Percentiles rank a stretch among this genome's conserved stretches.
Evolutionary conservation across 2,329 filamentous ascomycete genomes (phyloP).

Genomic region (Fusarium sp.): DNA sequence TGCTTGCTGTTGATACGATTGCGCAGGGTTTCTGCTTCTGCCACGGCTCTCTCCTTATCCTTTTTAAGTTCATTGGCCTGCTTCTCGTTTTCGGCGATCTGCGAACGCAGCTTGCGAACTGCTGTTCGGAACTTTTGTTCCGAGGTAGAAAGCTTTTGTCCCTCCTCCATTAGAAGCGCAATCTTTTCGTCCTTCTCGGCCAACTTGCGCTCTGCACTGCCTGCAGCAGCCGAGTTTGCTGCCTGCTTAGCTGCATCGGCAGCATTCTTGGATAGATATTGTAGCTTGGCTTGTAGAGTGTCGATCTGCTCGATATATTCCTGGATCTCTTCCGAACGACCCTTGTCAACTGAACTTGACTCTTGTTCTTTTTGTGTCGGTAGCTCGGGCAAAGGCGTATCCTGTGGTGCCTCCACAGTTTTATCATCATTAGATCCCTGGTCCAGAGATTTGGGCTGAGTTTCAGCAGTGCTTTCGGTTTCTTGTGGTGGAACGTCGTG

Average conservation of each 20-base stretch:
- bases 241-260: slow-evolving; percentile 79
- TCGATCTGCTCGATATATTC: slow-evolving; percentile 90
- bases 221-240: slow-evolving; percentile 69
- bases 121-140: slow-evolving; percentile 86
- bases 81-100: slow-evolving; percentile 74
- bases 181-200: slow-evolving; percentile 93
- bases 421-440: slow-evolving; percentile 1
- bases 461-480: neutral
- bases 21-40: slow-evolving; percentile 60
- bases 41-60: slow-evolving; percentile 67
- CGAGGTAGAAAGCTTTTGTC: slow-evolving; percentile 84
- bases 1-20: slow-evolving; percentile 62
- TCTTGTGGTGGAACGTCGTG: slow-evolving; percentile 8
- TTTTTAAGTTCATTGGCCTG: slow-evolving; percentile 68
- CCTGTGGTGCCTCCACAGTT: slow-evolving; percentile 1
- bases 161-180: slow-evolving; percentile 89
- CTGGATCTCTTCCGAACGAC: slow-evolving; percentile 83
- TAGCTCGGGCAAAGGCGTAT: neutral
- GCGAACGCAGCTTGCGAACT: slow-evolving; percentile 82
- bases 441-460: neutral
- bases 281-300: slow-evolving; percentile 88
- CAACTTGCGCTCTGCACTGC: slow-evolving; percentile 79
- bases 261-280: slow-evolving; percentile 85
- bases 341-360: slow-evolving; percentile 41
- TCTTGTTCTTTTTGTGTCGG: slow-evolving; percentile 28